Evolutionary conservation across 495 filamentous ascomycete genomes (phyloP), one percentile per base, ranked within the genome.

Genomic region (Margaritispora aquatica): DNA sequence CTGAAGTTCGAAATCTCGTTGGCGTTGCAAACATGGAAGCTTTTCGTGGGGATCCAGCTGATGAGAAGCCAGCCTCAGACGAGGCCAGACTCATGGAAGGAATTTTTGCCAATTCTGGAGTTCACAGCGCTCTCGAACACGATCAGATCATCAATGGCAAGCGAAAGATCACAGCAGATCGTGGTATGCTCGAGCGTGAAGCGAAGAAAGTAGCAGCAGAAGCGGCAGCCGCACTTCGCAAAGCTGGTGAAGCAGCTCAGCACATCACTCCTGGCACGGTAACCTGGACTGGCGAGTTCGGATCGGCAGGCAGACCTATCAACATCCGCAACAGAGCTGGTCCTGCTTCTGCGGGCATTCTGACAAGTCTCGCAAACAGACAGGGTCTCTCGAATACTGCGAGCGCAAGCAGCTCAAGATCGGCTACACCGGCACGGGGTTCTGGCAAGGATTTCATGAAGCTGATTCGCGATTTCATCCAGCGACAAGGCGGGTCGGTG

Each of bases 271-370:
- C 93, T 50, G 94, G 93, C 36, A 88, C 88, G 0, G 88, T 93
- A 15, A 97, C 94, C 1, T 98, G 94, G 94, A 98, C 94, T 0
- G 94, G 94, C 10, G 77, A 84, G 57, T 80, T 86, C 46, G 94
- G 94, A 8, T 75, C 84, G 29, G 87, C 84, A 2, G 93, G 93
- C 22, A 69, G 76, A 2, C 80, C 80, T 22, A 47, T 51, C 0
- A 65, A 68, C 46, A 60, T 61, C 23, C 57, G 66, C 31, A 52
- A 64, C 19, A 57, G 68, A 11, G 60, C 58, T 23, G 77, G 74
- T 3, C 75, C 77, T 8, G 62, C 81, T 4, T 86, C 85, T 7
- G 75, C 79, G 2, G 75, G 74, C 50, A 74, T 90, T 2, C 64
- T 90, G 2, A 77, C 80, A 15, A 81, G 82, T 26, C 75, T 90